Conservation (phyloP, 2,329 filamentous ascomycete species). For the Orbilia javanica region DNA sequence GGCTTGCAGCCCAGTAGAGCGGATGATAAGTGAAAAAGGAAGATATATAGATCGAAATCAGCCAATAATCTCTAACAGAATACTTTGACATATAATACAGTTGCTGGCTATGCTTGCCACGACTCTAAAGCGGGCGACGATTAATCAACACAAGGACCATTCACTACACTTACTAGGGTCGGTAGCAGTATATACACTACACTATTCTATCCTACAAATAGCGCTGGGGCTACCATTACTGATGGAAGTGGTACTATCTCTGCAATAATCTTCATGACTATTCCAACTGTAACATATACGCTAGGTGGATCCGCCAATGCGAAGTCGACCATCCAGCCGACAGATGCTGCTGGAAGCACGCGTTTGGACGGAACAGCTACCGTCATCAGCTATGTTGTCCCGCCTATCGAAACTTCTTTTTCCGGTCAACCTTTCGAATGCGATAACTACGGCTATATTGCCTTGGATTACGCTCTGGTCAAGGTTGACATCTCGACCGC, state of each 20-base stretch:
- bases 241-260: not conserved
- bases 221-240: conserved; percentile 6
- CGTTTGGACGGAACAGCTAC: not conserved
- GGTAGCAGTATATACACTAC: too few species aligned
- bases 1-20: too few species aligned
- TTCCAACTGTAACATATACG: conserved; percentile 16
- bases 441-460: not conserved
- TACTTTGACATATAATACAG: too few species aligned
- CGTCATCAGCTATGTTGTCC: not conserved
- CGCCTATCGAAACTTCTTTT: not conserved
- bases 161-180: too few species aligned
- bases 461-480: not conserved
- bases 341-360: not conserved
- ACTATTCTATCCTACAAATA: not conserved
- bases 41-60: too few species aligned
- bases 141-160: too few species aligned
- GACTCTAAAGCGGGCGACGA: too few species aligned
- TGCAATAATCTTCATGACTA: not conserved
- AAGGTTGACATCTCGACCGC: not conserved
- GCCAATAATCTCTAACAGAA: too few species aligned
- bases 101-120: too few species aligned
- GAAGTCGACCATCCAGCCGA: conserved; percentile 2
- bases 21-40: too few species aligned
- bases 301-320: not conserved
- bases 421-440: conserved; percentile 4